Base-by-base conservation (phyloP, 257 asterid genomes). In the Solanum verrucosum region DNA sequence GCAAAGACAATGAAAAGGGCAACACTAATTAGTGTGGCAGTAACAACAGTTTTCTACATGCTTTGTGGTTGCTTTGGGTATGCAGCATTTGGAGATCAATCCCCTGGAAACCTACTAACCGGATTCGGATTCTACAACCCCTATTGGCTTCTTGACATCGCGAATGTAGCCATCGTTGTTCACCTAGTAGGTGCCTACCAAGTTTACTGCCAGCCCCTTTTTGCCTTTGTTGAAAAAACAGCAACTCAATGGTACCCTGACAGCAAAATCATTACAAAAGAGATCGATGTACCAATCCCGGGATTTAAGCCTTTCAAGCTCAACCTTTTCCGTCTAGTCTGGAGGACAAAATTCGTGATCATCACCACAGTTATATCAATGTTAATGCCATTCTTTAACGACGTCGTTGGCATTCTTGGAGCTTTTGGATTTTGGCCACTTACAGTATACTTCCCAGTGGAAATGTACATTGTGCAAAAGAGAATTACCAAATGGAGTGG, bases 191-290 rank as follows among this genome's bases (percentile, higher is more conserved):
- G 90, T 52, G 90, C 90, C 37, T 88, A 90, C 88, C 92, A 90
- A 88, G 92, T 88, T 81, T 90, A 79, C 89, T 86, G 90, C n/a
- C 92, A 90, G 83, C 92, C 92, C 49, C 86, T 90, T 31, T 90
- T 79, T n/a, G 90, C 92, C 10, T 90, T 88, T 21, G 86, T 90
- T 9, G 92, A 90, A 65, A 86, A 90, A 70, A 82, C 88, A 38
- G 72, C 87, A 63, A 2, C 63, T 44, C 67, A 42, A 12, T 42
- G 88, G 78, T 88, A 59, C 75, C 92, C 92, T 27, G 25, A 73
- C 21, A 90, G 81, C 20, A 42, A 56, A 86, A 71, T 88, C 68
- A 88, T 90, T 83, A 82, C 89, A 33, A 87, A 74, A 71, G 89
- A 90, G n/a, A 38, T 86, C 35, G 52, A 86, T 27, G 33, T 81